These are phyloP conservation scores for Megacollybia marginata DNA, from an alignment of 768 basidiomycete genomes.

Conservation along the genomic window DNA sequence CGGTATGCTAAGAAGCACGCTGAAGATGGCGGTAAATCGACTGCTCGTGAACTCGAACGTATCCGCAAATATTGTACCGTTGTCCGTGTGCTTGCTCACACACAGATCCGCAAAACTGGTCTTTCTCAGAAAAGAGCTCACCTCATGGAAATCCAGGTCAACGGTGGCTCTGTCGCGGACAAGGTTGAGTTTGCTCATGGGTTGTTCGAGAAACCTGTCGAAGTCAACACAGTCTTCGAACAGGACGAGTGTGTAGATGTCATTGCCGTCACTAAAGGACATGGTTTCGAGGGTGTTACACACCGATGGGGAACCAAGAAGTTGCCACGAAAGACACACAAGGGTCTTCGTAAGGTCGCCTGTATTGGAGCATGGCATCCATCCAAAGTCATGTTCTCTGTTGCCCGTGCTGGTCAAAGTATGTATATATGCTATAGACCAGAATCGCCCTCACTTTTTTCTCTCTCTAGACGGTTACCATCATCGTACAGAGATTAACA, in stretches of 20 bases:
- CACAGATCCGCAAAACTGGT: slow-evolving; percentile 97
- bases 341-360: slow-evolving; percentile 99
- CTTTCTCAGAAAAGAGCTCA: slow-evolving; percentile 99
- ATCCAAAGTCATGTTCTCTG: slow-evolving; percentile 99
- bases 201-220: slow-evolving; percentile 94
- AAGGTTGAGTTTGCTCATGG: slow-evolving; percentile 94
- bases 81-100: slow-evolving; percentile 98
- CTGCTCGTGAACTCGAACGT: slow-evolving; percentile 94
- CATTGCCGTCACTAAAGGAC: slow-evolving; percentile 98
- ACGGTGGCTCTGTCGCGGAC: slow-evolving; percentile 92
- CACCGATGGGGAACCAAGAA: slow-evolving; percentile 99
- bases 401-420: slow-evolving; percentile 99
- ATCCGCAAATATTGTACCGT: slow-evolving; percentile 99
- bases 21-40: slow-evolving; percentile 87
- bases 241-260: slow-evolving; percentile 95
- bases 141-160: slow-evolving; percentile 99
- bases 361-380: slow-evolving; percentile 99
- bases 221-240: slow-evolving; percentile 83
- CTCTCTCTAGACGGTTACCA: slow-evolving; percentile 76
- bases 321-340: slow-evolving; percentile 97
- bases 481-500: slow-evolving; percentile 96
- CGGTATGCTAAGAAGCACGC: slow-evolving; percentile 99
- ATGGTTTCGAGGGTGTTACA: slow-evolving; percentile 99
- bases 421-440: slow-evolving; percentile 25
- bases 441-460: slow-evolving; percentile 1